Evolutionary conservation across 768 basidiomycete species (phyloP).

Genomic region (Mycena belliarum): DNA sequence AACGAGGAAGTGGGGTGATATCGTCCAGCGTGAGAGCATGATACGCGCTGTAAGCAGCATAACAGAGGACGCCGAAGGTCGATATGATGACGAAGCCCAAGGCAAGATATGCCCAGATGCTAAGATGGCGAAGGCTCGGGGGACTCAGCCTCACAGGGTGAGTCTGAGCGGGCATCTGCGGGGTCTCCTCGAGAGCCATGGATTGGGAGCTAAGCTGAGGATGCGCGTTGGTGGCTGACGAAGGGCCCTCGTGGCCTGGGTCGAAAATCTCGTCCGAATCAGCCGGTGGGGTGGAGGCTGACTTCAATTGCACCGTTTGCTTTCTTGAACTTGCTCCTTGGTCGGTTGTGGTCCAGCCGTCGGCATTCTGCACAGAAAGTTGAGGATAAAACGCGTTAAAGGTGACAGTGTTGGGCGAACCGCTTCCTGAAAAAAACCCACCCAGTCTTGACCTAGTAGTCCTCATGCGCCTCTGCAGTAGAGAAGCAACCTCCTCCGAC

Average conservation of each 20-base stretch:
- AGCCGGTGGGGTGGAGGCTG: too few relatives aligned
- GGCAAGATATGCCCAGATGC: conserved; percentile 13
- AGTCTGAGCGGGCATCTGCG: conserved; percentile 8
- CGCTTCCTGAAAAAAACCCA: too few relatives aligned
- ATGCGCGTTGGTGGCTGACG: neutral
- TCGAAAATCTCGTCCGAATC: neutral
- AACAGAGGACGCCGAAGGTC: conserved; percentile 8
- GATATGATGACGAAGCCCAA: conserved; percentile 12
- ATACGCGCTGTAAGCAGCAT: conserved; percentile 10
- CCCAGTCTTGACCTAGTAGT: too few relatives aligned
- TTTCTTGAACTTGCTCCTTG: too few relatives aligned
- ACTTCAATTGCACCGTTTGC: too few relatives aligned
- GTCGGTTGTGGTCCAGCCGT: too few relatives aligned
- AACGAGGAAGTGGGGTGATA: conserved; percentile 8
- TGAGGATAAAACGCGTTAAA: too few relatives aligned
- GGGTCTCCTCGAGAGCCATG: conserved; percentile 11
- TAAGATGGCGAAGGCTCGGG: conserved; percentile 4
- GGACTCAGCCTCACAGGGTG: conserved; percentile 1
- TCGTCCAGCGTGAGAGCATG: conserved; percentile 6
- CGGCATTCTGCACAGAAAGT: too few relatives aligned
- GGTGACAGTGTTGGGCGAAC: too few relatives aligned
- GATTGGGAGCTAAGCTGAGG: neutral
- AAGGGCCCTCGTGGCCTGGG: neutral
- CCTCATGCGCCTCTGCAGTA: too few relatives aligned
- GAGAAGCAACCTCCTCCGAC: too few relatives aligned